Base-by-base conservation (phyloP, 202 grass and related monocot genomes). In the Schoenoplectus tabernaemontani region DNA sequence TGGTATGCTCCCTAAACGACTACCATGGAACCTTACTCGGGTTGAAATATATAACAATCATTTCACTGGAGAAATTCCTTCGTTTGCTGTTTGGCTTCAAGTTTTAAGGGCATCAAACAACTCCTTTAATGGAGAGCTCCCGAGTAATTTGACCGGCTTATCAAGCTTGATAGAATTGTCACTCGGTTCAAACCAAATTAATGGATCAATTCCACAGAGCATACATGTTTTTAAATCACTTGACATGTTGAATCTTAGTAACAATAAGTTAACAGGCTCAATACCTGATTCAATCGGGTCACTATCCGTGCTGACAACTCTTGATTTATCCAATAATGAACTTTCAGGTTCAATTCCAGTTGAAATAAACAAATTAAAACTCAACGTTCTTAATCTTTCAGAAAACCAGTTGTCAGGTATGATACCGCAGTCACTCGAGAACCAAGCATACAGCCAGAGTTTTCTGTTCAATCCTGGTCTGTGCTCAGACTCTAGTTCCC, bases 401-500 rank as follows among this genome's bases (percentile, higher is more conserved):
- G 84, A 36, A 0, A 97, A 97, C 72, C 51, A 81, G 8, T 89
- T 97, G 53, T 87, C 80, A 11, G 94, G 94, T 16, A 65, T 54
- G 71, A 83, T 97, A 57, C 94, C 91, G 1, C 11, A 0, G 2
- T 28, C 42, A 68, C 71, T 93, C 9, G 85, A 93, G 84, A 90
- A 37, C 4, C 60, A 81, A 63, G 91, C 68, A 47, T 91, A 87
- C 33, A 81, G 85, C 8, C 71, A 4, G 17, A 91, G 91, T 81
- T 97, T 97, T 73, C 59, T 90, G 9, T 88, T 66, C 68, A 97
- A 93, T 59, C 82, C 82, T 12, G 76, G 64, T 9, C 87, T 97
- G 59, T 97, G 94, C 58, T 82, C 84, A 47, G 39, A 30, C 42
- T 50, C 83, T 4, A 36, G 17, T 36, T 86, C 86, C 0, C 56